Evolutionary conservation across 192 early-diverging fungal species (phyloP).

Genomic region (Jimgerdemannia flammicorona): DNA sequence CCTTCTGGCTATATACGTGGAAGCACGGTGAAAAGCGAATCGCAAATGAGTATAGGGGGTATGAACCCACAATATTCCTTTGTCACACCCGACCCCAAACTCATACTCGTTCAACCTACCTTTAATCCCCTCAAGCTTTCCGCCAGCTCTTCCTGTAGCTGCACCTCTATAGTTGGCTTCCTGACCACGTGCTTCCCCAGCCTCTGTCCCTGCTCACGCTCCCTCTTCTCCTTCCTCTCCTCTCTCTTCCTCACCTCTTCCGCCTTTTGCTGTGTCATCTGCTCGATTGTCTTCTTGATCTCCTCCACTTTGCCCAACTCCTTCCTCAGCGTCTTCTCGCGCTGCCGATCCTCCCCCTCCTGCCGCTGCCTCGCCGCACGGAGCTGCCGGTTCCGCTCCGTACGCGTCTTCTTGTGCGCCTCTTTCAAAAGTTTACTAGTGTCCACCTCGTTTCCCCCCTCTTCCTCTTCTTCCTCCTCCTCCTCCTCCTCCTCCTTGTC

Average conservation of each 20-base stretch:
- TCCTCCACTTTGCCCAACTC: slow-evolving; percentile 46
- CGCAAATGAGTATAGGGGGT: not conserved
- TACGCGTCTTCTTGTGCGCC: slow-evolving; percentile 48
- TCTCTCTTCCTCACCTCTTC: slow-evolving; percentile 22
- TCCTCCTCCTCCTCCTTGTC: slow-evolving; percentile 17
- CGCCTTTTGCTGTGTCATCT: slow-evolving; percentile 30
- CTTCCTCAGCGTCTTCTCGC: slow-evolving; percentile 38
- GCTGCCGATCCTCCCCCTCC: slow-evolving; percentile 33
- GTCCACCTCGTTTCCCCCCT: slow-evolving; percentile 15
- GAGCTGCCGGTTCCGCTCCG: slow-evolving; percentile 52
- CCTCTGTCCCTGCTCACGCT: slow-evolving; percentile 21
- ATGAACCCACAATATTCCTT: not conserved
- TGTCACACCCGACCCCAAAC: not conserved
- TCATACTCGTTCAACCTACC: slow-evolving; percentile 14
- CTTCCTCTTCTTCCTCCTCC: slow-evolving; percentile 16
- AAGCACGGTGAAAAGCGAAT: not conserved
- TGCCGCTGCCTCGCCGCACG: slow-evolving; percentile 30
- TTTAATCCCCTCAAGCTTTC: slow-evolving; percentile 43
- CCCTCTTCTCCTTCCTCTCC: slow-evolving; percentile 31
- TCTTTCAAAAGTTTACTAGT: not conserved
- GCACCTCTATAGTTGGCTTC: slow-evolving; percentile 33
- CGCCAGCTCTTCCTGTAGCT: slow-evolving; percentile 48
- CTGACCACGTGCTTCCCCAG: slow-evolving; percentile 24
- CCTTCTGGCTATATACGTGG: slow-evolving; percentile 53
- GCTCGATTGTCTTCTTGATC: slow-evolving; percentile 43